These are phyloP conservation scores for Penicillium sumatraense DNA, from an alignment of 2,329 filamentous ascomycete genomes.

Conservation along the genomic window DNA sequence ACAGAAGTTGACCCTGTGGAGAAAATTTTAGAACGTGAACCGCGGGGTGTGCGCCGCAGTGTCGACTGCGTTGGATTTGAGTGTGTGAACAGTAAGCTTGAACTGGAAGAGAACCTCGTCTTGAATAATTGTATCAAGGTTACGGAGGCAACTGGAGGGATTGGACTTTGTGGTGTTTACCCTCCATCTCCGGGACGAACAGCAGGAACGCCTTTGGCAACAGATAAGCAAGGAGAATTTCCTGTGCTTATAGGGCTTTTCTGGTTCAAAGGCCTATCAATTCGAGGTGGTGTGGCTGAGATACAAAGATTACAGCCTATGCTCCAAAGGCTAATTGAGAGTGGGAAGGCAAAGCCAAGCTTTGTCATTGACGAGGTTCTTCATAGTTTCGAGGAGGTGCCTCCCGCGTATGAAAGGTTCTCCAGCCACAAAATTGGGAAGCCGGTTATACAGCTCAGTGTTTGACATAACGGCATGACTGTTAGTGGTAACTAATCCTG, in stretches of 20 bases:
- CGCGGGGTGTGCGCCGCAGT: slow-evolving; percentile 10
- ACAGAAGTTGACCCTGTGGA: slow-evolving; percentile 55
- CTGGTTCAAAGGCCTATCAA: neutral
- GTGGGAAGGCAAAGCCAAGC: slow-evolving; percentile 5
- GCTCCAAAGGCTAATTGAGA: neutral
- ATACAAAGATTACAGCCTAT: neutral
- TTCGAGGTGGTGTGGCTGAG: neutral
- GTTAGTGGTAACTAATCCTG: neutral
- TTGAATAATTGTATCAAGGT: neutral
- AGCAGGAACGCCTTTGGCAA: neutral
- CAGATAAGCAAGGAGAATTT: neutral
- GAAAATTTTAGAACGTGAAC: slow-evolving; percentile 35
- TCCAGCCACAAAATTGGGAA: neutral
- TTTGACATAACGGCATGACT: neutral
- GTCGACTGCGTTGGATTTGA: slow-evolving; percentile 25
- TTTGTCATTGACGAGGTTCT: slow-evolving; percentile 9
- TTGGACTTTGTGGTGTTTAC: slow-evolving; percentile 4
- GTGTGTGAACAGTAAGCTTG: slow-evolving; percentile 3
- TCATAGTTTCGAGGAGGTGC: slow-evolving; percentile 3
- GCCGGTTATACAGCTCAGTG: neutral
- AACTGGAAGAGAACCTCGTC: neutral
- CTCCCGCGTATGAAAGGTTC: neutral
- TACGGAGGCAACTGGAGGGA: neutral
- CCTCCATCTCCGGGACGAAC: neutral
- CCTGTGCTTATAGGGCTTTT: neutral